phyloP scores from a whole-genome alignment of 2,329 filamentous ascomycete species.

The Scedosporium aurantiacum region DNA sequence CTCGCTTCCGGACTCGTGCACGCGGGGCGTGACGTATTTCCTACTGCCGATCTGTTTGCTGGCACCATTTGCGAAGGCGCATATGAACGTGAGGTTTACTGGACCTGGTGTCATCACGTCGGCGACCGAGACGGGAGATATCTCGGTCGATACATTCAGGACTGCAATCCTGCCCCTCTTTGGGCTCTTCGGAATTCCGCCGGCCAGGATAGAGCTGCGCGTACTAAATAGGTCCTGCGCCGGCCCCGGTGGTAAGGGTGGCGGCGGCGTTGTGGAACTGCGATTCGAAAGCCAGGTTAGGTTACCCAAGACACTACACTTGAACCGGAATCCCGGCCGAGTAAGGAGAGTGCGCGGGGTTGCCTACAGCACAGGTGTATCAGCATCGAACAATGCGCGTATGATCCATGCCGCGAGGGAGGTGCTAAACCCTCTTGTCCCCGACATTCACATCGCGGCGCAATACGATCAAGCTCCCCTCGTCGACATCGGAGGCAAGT shows the following conservation, averaged over 20 bases:
- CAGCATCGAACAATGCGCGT: constrained; percentile 82
- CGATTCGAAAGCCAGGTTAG: constrained; percentile 89
- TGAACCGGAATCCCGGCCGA: constrained; percentile 68
- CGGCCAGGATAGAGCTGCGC: constrained; percentile 71
- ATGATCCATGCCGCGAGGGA: constrained; percentile 89
- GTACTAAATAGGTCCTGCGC: constrained; percentile 72
- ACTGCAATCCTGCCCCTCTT: constrained; percentile 87
- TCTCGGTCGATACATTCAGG: constrained; percentile 85
- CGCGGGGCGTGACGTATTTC: constrained; percentile 81
- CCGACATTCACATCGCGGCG: constrained; percentile 83
- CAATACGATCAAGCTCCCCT: constrained; percentile 60
- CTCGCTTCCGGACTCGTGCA: constrained; percentile 64
- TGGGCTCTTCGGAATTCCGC: constrained; percentile 74
- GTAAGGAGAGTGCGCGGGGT: constrained; percentile 87
- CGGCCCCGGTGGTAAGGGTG: constrained; percentile 62
- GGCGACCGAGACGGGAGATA: constrained; percentile 71
- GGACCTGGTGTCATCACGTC: constrained; percentile 89
- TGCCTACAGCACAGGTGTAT: constrained; percentile 85
- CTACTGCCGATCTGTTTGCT: constrained; percentile 80
- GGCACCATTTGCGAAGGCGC: constrained; percentile 84
- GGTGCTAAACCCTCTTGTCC: constrained; percentile 72
- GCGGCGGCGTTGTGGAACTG: constrained; percentile 86
- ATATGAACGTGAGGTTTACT: constrained; percentile 80
- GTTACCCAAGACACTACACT: constrained; percentile 84
- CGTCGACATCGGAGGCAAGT: constrained; percentile 39